Base-by-base conservation (phyloP, 345 rosid species). In the Murraya koenigii region DNA sequence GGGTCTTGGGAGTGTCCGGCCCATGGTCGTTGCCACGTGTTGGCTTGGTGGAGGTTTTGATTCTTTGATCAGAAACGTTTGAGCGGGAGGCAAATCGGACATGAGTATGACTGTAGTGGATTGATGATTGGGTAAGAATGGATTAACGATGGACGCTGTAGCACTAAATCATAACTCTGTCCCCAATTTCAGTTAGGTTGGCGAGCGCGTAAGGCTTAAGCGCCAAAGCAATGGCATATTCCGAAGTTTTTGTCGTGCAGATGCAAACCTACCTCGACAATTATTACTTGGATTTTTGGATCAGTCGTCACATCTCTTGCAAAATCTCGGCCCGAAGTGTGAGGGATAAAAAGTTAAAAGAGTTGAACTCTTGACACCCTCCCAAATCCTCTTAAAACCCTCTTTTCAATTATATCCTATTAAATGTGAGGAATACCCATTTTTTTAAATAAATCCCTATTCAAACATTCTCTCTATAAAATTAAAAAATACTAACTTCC, bases 1-100 rank as follows among this genome's bases (percentile, higher is more conserved):
- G 49, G 5, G 49, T 0, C 86, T 69, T 85, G 20, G 86, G 72
- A 64, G 71, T 14, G 80, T 85, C 88, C 85, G 87, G 81, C 13
- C 25, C 0, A 81, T 2, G 35, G 49, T 13, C 1, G 11, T 11
- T 13, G 17, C 49, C 44, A 35, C 20, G 22, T 28, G 77, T 44
- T 52, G 61, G 32, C 5, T 64, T 64, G n/a, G 47, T 75, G 44
- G 25, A 9, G 70, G n/a, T 14, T 23, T 14, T 72, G 30, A 33
- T 56, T 68, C 33, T 68, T 8, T 6, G 22, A 68, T 66, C 13
- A 3, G 39, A 5, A n/a, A 2, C 49, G 5, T 44, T 11, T 44
- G 17, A 4, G 49, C 17, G 49, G 17, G 49, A 41, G 15, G 15
- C n/a, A n/a, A n/a, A n/a, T n/a, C n/a, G n/a, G n/a, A n/a, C n/a